Evolutionary conservation across 2,329 filamentous ascomycete species (phyloP), one percentile per base, ranked within the genome.

Genomic region (Albophoma yamanashiensis): DNA sequence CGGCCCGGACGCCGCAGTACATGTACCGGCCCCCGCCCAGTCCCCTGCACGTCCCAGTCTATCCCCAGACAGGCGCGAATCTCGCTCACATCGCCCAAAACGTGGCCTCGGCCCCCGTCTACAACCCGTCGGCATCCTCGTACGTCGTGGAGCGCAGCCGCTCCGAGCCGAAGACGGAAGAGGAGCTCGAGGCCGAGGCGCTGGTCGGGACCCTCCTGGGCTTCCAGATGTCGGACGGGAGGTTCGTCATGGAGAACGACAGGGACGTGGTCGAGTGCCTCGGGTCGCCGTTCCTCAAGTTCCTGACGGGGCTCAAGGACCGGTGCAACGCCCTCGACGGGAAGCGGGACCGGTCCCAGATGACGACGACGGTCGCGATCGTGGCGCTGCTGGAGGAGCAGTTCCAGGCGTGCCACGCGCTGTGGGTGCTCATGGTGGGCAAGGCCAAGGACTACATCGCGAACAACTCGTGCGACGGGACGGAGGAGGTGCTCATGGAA

Each of bases 391-490:
- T 58, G 20, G 57, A 58, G 47, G 57, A 53, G 45, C 57, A 58
- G 25, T 58, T 58, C 38, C 36, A 36, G 57, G 57, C 8, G 11
- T 58, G 57, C 47, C 57, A 14, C n/a, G 47, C 57, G 57, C 57
- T 58, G 38, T 58, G 57, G 57, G 47, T 58, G 57, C 57, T 58
- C n/a, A 58, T 58, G 57, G 57, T 42, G 45, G 25, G 36, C 45
- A 58, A 58, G 57, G 45, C 57, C 22, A 42, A 25, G 34, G 45
- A 55, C 45, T 58, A 34, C 47, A 31, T 58, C 20, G 9, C 34
- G 25, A 6, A 25, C 7, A 43, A 57, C 39, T 11, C 31, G 4
- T 36, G 14, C 20, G 9, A 4, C 2, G 31, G 20, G 17, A 14
- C 31, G 3, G 50, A 36, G 56, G 27, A 14, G 3, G 17, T 36